A percentile compares a stretch with the other conserved stretches of the same genome.
phyloP scores from a whole-genome alignment of 805 yeast species.

The Saccharomycopsis oosterbeekiorum region DNA sequence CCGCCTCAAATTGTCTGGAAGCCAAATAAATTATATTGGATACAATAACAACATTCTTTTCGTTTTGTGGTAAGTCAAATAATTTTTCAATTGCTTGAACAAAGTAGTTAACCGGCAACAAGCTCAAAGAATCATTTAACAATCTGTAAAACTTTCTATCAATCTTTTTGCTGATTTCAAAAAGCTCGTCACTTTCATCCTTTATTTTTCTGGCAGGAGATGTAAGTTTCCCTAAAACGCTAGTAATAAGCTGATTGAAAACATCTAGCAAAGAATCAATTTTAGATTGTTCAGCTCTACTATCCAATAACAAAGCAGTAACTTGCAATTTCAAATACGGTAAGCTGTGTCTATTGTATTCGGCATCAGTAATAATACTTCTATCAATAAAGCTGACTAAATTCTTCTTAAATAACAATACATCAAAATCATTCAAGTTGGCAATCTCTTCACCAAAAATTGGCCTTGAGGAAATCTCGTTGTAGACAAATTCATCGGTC shows the following conservation, averaged over 20 bases:
- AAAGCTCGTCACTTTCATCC: neutral
- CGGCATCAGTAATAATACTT: slow-evolving; percentile 32
- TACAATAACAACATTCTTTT: slow-evolving; percentile 31
- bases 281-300: slow-evolving; percentile 18
- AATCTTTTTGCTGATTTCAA: slow-evolving; percentile 20
- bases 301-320: slow-evolving; percentile 39
- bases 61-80: slow-evolving; percentile 19
- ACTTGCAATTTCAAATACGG: slow-evolving; percentile 47
- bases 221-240: slow-evolving; percentile 20
- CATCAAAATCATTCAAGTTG: slow-evolving; percentile 39
- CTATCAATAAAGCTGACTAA: slow-evolving; percentile 49
- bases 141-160: slow-evolving; percentile 40
- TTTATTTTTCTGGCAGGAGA: neutral
- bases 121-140: slow-evolving; percentile 51
- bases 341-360: slow-evolving; percentile 26
- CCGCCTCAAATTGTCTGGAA: slow-evolving; percentile 59
- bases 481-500: slow-evolving; percentile 27
- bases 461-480: slow-evolving; percentile 39
- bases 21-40: slow-evolving; percentile 54
- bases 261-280: slow-evolving; percentile 20
- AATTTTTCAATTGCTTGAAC: slow-evolving; percentile 49
- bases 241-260: slow-evolving; percentile 23
- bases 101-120: slow-evolving; percentile 69
- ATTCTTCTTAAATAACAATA: slow-evolving; percentile 38
- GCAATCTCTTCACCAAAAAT: slow-evolving; percentile 55